phyloP scores from a whole-genome alignment of 2,329 filamentous ascomycete species.

The Parascedosporium putredinis region DNA sequence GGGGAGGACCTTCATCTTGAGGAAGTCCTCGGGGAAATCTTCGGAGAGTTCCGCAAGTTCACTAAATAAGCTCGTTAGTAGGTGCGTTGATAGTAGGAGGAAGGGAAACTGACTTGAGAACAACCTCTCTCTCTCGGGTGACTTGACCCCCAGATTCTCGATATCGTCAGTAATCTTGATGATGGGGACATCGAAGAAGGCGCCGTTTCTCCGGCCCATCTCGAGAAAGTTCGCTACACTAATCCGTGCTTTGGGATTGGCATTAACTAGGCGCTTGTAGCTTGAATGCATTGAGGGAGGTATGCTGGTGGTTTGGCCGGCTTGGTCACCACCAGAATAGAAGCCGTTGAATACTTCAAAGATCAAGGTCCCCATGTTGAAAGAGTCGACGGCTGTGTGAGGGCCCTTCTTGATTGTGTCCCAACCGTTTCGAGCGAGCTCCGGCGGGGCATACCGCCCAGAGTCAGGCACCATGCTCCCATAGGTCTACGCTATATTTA shows the following conservation, averaged over 20 bases:
- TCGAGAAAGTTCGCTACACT: constrained; percentile 81
- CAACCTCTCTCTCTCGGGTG: constrained; percentile 73
- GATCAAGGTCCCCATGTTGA: constrained; percentile 72
- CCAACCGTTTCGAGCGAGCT: constrained; percentile 82
- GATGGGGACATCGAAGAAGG: constrained; percentile 86
- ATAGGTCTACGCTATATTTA: constrained; percentile 50
- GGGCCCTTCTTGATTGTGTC: constrained; percentile 77
- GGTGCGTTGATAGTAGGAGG: no score
- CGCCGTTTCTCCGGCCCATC: constrained; percentile 68
- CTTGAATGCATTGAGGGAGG: constrained; percentile 81
- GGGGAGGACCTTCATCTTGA: constrained; percentile 92
- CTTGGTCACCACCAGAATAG: constrained; percentile 66
- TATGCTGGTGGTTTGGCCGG: constrained; percentile 75
- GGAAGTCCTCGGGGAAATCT: constrained; percentile 95
- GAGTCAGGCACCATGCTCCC: constrained; percentile 82
- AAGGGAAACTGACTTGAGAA: constrained; percentile 57
- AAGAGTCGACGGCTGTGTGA: constrained; percentile 74
- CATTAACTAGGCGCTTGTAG: constrained; percentile 81
- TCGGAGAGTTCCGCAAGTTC: constrained; percentile 80
- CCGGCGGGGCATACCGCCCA: constrained; percentile 74
- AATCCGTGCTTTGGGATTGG: constrained; percentile 79
- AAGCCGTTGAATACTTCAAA: constrained; percentile 88
- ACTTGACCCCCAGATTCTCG: constrained; percentile 84
- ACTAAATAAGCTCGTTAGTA: constrained; percentile 28
- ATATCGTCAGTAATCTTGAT: constrained; percentile 90